Percentiles rank a stretch among this genome's conserved stretches.
phyloP scores from a whole-genome alignment of 2,329 filamentous ascomycete genomes.

The Colletotrichum truncatum region DNA sequence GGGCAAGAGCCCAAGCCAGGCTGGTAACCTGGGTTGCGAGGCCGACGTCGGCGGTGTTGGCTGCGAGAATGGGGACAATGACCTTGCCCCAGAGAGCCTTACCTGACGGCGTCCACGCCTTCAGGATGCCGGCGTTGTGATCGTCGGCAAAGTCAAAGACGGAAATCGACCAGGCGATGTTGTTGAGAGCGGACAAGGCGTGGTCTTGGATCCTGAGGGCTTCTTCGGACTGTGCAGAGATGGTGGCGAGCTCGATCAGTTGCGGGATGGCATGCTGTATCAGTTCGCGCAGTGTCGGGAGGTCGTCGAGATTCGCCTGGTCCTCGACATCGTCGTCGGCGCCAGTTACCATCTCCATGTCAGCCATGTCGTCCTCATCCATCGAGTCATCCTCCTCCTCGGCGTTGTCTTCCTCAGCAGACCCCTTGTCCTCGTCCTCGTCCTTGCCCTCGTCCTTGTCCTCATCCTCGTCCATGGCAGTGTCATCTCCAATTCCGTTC shows the following conservation, averaged over 20 bases:
- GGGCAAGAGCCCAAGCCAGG: conserved; percentile 72
- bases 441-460: too few relatives aligned
- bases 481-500: conserved; percentile 48
- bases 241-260: conserved; percentile 56
- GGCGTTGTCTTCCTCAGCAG: conserved; percentile 46
- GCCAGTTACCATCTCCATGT: conserved; percentile 72
- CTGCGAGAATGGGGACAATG: conserved; percentile 65
- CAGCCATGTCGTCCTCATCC: conserved; percentile 66
- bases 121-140: conserved; percentile 60
- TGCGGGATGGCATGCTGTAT: conserved; percentile 56
- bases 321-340: conserved; percentile 52
- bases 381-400: conserved; percentile 58
- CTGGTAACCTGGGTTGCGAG: conserved; percentile 72
- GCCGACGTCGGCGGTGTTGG: conserved; percentile 68
- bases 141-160: conserved; percentile 66
- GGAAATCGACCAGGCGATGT: conserved; percentile 73
- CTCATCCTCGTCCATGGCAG: conserved; percentile 47
- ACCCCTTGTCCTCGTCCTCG: conserved; percentile 41
- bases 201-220: conserved; percentile 57
- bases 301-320: conserved; percentile 55
- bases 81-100: conserved; percentile 66
- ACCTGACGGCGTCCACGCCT: conserved; percentile 63
- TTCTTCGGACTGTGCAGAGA: conserved; percentile 50
- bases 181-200: conserved; percentile 70
- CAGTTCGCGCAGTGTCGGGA: conserved; percentile 62